phyloP scores from a whole-genome alignment of 1,139 yeast species.

The Debaryomyces robertsiae region DNA sequence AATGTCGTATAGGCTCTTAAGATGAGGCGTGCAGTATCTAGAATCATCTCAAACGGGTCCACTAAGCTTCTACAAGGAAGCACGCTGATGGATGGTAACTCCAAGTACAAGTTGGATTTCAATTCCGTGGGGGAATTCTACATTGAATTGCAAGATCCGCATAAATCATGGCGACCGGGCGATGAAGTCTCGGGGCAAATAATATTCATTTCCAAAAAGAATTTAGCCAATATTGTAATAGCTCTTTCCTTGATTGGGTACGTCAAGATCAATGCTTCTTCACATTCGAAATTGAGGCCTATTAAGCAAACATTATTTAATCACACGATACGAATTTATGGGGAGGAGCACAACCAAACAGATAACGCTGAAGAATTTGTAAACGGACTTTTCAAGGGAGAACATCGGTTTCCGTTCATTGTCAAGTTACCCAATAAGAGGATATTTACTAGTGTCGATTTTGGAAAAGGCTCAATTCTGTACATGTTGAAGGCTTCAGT shows the following conservation, averaged over 20 bases:
- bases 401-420: conserved; percentile 84
- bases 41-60: conserved; percentile 36
- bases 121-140: conserved; percentile 63
- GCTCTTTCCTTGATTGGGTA: conserved; percentile 57
- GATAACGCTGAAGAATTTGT: conserved; percentile 29
- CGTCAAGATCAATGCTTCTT: conserved; percentile 55
- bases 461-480: conserved; percentile 82
- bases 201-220: conserved; percentile 56
- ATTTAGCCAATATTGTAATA: conserved; percentile 55
- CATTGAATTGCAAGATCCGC: conserved; percentile 72
- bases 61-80: conserved; percentile 9
- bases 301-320: conserved; percentile 58
- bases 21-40: conserved; percentile 50
- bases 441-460: conserved; percentile 73
- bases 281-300: conserved; percentile 55
- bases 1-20: conserved; percentile 2
- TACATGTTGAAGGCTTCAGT: conserved; percentile 65
- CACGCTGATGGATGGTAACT: conserved; percentile 8
- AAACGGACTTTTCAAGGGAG: conserved; percentile 70
- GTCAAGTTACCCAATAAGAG: conserved; percentile 74
- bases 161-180: conserved; percentile 66
- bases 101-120: conserved; percentile 41
- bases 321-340: conserved; percentile 70
- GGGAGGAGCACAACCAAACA: conserved; percentile 31
- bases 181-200: conserved; percentile 69